Base-by-base conservation (phyloP, 345 rosid genomes). In the Boechera stricta region DNA sequence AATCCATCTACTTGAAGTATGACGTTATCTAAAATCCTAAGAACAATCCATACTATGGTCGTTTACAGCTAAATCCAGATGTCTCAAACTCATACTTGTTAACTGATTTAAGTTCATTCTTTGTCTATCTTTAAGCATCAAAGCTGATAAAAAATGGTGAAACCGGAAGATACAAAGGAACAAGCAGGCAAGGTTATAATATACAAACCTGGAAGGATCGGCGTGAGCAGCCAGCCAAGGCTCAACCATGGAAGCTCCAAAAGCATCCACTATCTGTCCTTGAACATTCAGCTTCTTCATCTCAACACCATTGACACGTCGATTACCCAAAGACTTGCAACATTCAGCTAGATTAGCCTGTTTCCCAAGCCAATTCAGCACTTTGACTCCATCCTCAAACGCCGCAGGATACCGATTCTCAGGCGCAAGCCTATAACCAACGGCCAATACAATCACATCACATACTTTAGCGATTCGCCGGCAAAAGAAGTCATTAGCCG, bases 361-460 rank as follows among this genome's bases (percentile, higher is more conserved):
- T 83, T 91, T 94, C 36, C 79, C 87, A 48, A 94, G 68, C 97
- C 98, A 91, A 81, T 88, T 81, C 84, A 91, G 67, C 64, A 84
- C 94, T 86, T 86, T 88, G 1, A 88, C 54, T n/a, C 96, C 97
- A 64, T 94, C 97, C 56, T 94, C 96, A 73, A 86, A 90, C 32
- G 97, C 89, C 28, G 87, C 89, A n/a, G 93, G 98, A 32, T 82
- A 91, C 85, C 76, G 62, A 56, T 84, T 87, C 86, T 91, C 97
- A 4, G 97, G 94, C 4, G 91, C 98, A 77, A 94, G 85, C 77
- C 97, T 86, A 67, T 90, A 94, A 71, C 98, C 98, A 0, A 91
- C 93, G 3, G 94, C 91, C 61, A 94, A 81, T 15, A 91, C 98
- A 18, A 91, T 84, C 7, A 89, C 91, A 59, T 90, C 97, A 48